Evolutionary conservation across 306 rosid genomes (phyloP), one percentile per base, ranked within the genome.

Genomic region (Crotalaria pallida): DNA sequence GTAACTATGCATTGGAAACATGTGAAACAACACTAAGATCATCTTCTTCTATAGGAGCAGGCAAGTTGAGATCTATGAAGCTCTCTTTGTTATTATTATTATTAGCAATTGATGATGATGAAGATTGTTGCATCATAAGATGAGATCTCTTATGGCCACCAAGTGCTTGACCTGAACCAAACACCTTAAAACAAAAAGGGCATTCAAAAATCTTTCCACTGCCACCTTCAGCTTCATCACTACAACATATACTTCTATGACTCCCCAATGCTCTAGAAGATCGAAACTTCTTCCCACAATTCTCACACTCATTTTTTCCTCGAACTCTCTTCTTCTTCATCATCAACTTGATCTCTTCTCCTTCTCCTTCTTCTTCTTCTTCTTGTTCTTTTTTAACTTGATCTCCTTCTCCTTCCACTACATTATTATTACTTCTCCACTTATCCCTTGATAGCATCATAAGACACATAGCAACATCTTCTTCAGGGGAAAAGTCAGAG

Each of bases 131-230:
- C 36, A 31, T 5, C 24, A 80, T 6, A 2, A 86, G 77, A 13
- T 92, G 98, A 50, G 96, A 88, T 87, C 98, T 88, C 80, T 92
- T 92, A 70, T 92, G 98, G 0, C 98, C 98, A 6, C 98, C 98
- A 4, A 92, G 89, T 0, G 98, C 98, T 79, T 92, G 98, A 3
- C 98, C 98, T 0, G 98, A 92, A 2, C 96, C 98, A 66, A 92
- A 92, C 1, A 92, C 81, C 45, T 92, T 88, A 15, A 8, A 75
- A 48, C 98, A 92, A 71, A 81, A 92, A 1, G 98, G 96, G 79
- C 98, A 92, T 82, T 85, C 80, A 19, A 92, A 92, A 64, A 89
- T 71, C 80, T 82, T 78, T 0, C 34, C 50, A 3, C 55, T 27
- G 7, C 50, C 73, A 26, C 71, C 61, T 33, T 38, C 55, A 2